phyloP scores from a whole-genome alignment of 2,329 filamentous ascomycete genomes.

The Alternaria arbusti region DNA sequence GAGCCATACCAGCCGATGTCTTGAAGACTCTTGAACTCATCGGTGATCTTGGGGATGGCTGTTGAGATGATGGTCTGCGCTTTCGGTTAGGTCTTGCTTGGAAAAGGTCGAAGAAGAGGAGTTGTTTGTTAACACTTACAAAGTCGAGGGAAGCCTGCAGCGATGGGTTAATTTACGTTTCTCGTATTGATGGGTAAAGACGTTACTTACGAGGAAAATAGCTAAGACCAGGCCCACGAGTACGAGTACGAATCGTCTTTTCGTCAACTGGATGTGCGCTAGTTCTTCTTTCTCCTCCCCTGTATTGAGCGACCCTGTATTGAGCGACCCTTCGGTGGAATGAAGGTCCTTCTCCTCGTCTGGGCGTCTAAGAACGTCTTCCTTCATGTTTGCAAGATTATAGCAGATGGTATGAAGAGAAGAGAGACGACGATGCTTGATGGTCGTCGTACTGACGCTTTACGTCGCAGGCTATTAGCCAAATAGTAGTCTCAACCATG shows the following conservation, averaged over 20 bases:
- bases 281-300: background rate
- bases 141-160: constrained; percentile 4
- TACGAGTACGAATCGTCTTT: background rate
- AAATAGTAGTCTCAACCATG: background rate
- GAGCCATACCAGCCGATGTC: constrained; percentile 42
- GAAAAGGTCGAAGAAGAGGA: background rate
- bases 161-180: background rate
- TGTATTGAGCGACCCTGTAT: background rate
- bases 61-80: constrained; percentile 28
- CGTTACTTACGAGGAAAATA: constrained; percentile 3
- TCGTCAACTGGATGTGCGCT: background rate
- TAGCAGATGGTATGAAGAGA: background rate
- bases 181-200: background rate
- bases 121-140: no score
- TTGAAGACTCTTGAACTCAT: constrained; percentile 36
- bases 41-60: constrained; percentile 41
- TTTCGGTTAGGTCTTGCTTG: background rate
- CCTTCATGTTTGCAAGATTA: background rate
- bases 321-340: background rate
- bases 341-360: background rate
- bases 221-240: constrained; percentile 1
- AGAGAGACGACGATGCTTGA: background rate
- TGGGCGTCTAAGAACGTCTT: background rate
- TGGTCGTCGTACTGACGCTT: background rate
- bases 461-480: background rate